A percentile compares a stretch with the other conserved stretches of the same genome.
phyloP scores from a whole-genome alignment of 352 stramenopile genomes.

The Phytophthora citrophthora region DNA sequence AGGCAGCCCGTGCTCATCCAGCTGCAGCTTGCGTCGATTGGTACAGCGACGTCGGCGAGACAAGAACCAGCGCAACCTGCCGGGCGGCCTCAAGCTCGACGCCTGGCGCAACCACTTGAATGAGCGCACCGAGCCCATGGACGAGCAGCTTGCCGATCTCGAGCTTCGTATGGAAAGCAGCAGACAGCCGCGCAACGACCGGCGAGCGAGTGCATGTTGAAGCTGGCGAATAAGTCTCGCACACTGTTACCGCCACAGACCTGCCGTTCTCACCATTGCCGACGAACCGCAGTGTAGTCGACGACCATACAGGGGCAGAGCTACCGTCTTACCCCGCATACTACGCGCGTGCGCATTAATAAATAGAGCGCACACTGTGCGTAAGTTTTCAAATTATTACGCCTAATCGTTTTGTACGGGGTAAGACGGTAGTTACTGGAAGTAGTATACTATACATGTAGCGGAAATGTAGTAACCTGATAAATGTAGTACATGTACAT shows the following conservation, averaged over 20 bases:
- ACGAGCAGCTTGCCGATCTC: constrained; percentile 26
- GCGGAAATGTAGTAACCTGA: too few species aligned
- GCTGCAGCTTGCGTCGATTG: constrained; percentile 10
- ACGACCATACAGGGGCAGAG: background rate
- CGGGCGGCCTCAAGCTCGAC: constrained; percentile 26
- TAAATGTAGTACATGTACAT: too few species aligned
- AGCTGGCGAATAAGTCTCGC: constrained; percentile 10
- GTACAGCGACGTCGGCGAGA: constrained; percentile 5
- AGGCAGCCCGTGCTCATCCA: constrained; percentile 12
- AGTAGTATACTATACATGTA: too few species aligned
- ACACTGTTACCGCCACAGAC: constrained; percentile 21
- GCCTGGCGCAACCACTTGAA: constrained; percentile 29
- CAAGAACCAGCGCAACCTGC: constrained; percentile 14
- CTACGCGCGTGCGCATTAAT: too few species aligned
- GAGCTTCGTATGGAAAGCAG: constrained; percentile 34
- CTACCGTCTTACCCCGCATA: too few species aligned
- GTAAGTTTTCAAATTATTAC: too few species aligned
- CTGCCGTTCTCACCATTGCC: constrained; percentile 9
- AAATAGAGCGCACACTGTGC: too few species aligned
- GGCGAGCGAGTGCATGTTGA: constrained; percentile 20
- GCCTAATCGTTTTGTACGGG: too few species aligned
- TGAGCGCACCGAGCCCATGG: constrained; percentile 15
- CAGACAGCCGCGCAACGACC: constrained; percentile 13
- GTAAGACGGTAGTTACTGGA: too few species aligned
- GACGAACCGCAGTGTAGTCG: background rate